Evolutionary conservation across 768 basidiomycete genomes (phyloP).

Genomic region (Leccinum pellstonianum): DNA sequence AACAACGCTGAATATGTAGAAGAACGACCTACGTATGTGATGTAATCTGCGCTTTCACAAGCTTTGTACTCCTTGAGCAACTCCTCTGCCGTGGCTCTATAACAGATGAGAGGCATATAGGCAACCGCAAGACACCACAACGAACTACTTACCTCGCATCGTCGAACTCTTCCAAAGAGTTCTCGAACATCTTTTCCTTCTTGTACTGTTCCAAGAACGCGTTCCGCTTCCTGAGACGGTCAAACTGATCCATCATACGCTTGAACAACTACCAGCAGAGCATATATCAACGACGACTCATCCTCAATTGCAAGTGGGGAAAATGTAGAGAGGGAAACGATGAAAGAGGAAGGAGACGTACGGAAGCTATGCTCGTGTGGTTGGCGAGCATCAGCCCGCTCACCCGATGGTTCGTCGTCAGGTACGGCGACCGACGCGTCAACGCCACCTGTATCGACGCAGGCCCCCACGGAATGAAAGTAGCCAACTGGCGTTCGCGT

Average conservation of each 20-base stretch:
- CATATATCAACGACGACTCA: neutral
- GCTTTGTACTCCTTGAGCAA: conserved; percentile 93
- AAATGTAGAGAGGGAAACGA: neutral
- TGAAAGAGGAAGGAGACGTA: conserved; percentile 38
- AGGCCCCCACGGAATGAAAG: conserved; percentile 99
- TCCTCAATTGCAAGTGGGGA: neutral
- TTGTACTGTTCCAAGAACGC: conserved; percentile 98
- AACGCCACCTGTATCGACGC: conserved; percentile 97
- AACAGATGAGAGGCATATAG: neutral
- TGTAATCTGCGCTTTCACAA: conserved; percentile 93
- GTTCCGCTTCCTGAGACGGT: conserved; percentile 79
- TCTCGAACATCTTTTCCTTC: conserved; percentile 93
- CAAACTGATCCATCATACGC: conserved; percentile 94
- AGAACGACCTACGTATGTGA: conserved; percentile 64
- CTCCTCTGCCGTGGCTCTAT: conserved; percentile 82
- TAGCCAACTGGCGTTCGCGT: conserved; percentile 93
- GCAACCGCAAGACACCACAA: neutral
- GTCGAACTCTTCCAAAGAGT: conserved; percentile 93
- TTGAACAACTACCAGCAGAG: conserved; percentile 72
- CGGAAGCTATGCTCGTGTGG: conserved; percentile 97
- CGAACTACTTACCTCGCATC: conserved; percentile 73
- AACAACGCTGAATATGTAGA: neutral
- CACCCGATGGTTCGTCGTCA: conserved; percentile 87
- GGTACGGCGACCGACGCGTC: conserved; percentile 86
- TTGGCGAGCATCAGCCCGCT: conserved; percentile 99